A percentile compares a stretch with the other conserved stretches of the same genome.
phyloP scores from a whole-genome alignment of 2,329 filamentous ascomycete species.

The Cladosporium sp. region DNA sequence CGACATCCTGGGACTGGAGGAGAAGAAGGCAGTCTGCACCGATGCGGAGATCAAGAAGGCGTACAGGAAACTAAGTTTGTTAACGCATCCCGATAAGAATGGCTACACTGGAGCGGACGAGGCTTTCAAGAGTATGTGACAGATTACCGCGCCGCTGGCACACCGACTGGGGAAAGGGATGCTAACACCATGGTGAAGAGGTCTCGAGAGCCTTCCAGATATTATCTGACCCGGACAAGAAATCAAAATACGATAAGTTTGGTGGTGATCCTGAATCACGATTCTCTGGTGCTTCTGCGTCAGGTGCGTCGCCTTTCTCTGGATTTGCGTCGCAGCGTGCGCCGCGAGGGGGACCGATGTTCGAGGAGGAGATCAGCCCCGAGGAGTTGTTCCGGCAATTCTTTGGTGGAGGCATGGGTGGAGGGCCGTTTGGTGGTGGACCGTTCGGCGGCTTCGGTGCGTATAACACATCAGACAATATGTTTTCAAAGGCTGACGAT shows the following conservation, averaged over 20 bases:
- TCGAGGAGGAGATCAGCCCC: conserved; percentile 87
- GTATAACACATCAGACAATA: background rate
- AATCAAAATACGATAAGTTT: conserved; percentile 77
- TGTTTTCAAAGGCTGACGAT: background rate
- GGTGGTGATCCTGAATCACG: conserved; percentile 89
- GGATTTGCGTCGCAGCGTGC: conserved; percentile 49
- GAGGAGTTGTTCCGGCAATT: conserved; percentile 97
- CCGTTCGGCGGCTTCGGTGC: conserved; percentile 24
- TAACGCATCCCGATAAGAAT: conserved; percentile 99
- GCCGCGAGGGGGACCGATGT: conserved; percentile 51
- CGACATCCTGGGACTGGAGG: conserved; percentile 76
- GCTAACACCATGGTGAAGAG: conserved; percentile 44
- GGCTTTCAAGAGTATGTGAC: conserved; percentile 76
- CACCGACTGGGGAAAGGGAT: background rate
- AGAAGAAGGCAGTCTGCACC: conserved; percentile 56
- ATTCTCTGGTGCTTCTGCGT: conserved; percentile 54
- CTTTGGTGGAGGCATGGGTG: conserved; percentile 68
- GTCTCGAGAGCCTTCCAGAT: conserved; percentile 90
- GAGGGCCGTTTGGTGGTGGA: conserved; percentile 59
- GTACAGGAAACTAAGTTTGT: conserved; percentile 85
- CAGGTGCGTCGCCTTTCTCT: conserved; percentile 57
- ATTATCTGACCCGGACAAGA: conserved; percentile 88
- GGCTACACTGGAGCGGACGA: conserved; percentile 92
- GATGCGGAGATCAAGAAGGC: conserved; percentile 95
- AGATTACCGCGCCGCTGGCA: background rate